These are phyloP conservation scores for Metschnikowia santaceciliae DNA, from an alignment of 805 yeast genomes.

Conservation along the genomic window DNA sequence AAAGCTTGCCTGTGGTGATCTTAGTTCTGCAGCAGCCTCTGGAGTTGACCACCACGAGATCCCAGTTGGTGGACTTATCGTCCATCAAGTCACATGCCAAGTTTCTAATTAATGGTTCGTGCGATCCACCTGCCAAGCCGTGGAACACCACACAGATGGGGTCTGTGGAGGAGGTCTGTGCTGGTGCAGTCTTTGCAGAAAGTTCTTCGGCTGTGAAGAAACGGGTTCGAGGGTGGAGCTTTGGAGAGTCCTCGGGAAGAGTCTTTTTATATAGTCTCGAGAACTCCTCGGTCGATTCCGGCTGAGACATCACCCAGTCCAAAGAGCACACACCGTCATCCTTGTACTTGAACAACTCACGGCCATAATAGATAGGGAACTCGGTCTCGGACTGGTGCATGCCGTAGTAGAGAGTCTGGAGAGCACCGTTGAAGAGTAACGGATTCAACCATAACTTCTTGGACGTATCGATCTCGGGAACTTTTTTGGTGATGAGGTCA, in stretches of 20 bases:
- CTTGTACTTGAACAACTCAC: constrained; percentile 52
- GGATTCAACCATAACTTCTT: constrained; percentile 57
- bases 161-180: constrained; percentile 26
- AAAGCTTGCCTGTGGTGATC: constrained; percentile 65
- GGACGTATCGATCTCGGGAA: constrained; percentile 22
- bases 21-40: constrained; percentile 75
- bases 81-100: constrained; percentile 39
- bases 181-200: constrained; percentile 15
- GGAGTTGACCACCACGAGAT: constrained; percentile 63
- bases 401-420: constrained; percentile 73
- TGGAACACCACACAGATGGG: constrained; percentile 69
- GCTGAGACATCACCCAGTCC: constrained; percentile 58
- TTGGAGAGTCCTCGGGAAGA: constrained; percentile 32
- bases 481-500: constrained; percentile 11
- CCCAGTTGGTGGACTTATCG: constrained; percentile 40
- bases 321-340: constrained; percentile 75
- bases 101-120: constrained; percentile 69
- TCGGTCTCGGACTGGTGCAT: constrained; percentile 46
- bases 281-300: constrained; percentile 26
- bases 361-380: constrained; percentile 66
- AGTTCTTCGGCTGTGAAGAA: constrained; percentile 48
- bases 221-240: constrained; percentile 51
- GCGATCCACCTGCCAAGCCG: constrained; percentile 85
- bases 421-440: constrained; percentile 60
- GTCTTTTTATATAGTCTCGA: constrained; percentile 23